Conservation (phyloP, 2,329 filamentous ascomycete genomes). For the Endoconidiophora laricicola region DNA sequence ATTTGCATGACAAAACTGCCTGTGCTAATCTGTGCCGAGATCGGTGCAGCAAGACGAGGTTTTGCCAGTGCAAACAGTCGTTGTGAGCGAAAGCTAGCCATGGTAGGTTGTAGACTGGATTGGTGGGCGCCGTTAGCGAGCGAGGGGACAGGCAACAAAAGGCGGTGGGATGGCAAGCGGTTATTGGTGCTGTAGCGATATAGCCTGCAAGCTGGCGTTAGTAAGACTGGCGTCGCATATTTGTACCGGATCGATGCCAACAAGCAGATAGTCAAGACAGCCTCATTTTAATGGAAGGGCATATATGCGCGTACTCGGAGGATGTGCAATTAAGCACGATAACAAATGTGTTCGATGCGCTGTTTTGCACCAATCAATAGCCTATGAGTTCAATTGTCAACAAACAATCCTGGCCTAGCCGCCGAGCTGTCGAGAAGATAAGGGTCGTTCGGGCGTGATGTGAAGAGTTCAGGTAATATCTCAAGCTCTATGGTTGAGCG, state of each 20-base stretch:
- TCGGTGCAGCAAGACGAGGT: neutral
- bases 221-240: neutral
- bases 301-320: no score
- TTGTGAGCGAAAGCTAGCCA: slow-evolving; percentile 5
- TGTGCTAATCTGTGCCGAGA: no score
- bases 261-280: neutral
- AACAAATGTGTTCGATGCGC: neutral
- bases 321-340: no score
- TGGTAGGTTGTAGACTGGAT: neutral
- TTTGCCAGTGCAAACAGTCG: slow-evolving; percentile 1
- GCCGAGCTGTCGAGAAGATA: neutral
- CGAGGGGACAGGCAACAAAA: no score
- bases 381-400: neutral
- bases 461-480: neutral
- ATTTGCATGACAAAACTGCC: neutral
- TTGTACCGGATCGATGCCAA: no score
- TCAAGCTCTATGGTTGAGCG: neutral
- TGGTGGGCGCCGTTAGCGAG: no score
- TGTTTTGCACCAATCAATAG: neutral
- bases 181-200: neutral
- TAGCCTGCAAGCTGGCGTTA: neutral
- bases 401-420: neutral
- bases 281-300: no score
- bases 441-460: neutral
- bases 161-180: no score